These are phyloP conservation scores for Rubia tinctorum DNA, from an alignment of 305 asterid species.

Conservation along the genomic window DNA sequence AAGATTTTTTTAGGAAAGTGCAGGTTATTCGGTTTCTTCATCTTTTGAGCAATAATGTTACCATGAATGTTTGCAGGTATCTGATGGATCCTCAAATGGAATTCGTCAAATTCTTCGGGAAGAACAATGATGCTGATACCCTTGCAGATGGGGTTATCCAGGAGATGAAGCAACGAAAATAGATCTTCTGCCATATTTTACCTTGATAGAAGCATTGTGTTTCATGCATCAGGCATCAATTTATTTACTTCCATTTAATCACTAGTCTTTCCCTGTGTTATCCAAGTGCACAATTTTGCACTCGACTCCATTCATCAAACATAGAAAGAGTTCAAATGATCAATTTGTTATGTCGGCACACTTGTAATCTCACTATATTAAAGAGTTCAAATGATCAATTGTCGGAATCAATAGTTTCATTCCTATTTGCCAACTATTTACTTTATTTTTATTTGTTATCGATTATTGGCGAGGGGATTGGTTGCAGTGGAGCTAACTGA, in stretches of 20 bases:
- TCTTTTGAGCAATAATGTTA: neutral
- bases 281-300: neutral
- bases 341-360: too few relatives aligned
- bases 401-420: too few relatives aligned
- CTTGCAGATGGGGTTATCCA: conserved; percentile 76
- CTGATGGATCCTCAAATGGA: conserved; percentile 92
- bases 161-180: conserved; percentile 72
- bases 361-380: too few relatives aligned
- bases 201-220: neutral
- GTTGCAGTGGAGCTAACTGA: too few relatives aligned
- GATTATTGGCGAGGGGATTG: too few relatives aligned
- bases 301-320: neutral
- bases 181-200: conserved; percentile 14
- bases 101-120: conserved; percentile 79
- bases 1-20: neutral
- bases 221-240: neutral
- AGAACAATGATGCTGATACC: conserved; percentile 52
- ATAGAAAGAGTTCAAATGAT: too few relatives aligned
- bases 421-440: too few relatives aligned
- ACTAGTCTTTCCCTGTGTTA: neutral
- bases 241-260: neutral
- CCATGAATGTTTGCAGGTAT: conserved; percentile 51
- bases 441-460: too few relatives aligned
- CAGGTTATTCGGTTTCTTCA: neutral
- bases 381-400: too few relatives aligned